Conservation (phyloP, 2,329 filamentous ascomycete genomes). For the Fusarium protoensiforme region DNA sequence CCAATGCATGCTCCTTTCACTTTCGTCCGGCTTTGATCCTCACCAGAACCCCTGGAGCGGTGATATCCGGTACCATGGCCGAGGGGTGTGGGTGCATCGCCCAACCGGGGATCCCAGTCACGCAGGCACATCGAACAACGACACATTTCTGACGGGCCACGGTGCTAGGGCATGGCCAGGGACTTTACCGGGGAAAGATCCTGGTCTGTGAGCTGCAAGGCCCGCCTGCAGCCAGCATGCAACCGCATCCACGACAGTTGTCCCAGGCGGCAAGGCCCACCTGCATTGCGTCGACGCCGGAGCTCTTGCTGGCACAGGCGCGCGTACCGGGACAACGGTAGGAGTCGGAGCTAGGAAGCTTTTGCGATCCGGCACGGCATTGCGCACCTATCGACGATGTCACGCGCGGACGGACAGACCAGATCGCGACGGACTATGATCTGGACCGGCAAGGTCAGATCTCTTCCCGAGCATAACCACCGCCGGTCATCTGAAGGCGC, state of each 20-base stretch:
- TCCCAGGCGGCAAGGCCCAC: constrained; percentile 35
- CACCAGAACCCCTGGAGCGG: constrained; percentile 32
- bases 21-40: constrained; percentile 3
- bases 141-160: constrained; percentile 35
- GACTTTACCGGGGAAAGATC: constrained; percentile 37
- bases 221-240: constrained; percentile 40
- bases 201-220: constrained; percentile 39
- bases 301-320: constrained; percentile 39
- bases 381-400: constrained; percentile 37
- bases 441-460: constrained; percentile 14
- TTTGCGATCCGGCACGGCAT: constrained; percentile 37
- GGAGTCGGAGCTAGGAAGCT: constrained; percentile 31
- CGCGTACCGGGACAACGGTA: constrained; percentile 41
- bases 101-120: constrained; percentile 3
- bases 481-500: constrained; percentile 1
- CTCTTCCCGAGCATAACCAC: constrained; percentile 2
- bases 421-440: constrained; percentile 32
- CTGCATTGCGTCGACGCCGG: constrained; percentile 34
- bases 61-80: constrained; percentile 39
- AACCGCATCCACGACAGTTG: constrained; percentile 37
- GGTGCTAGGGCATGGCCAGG: constrained; percentile 37
- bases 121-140: constrained; percentile 19
- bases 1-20: constrained; percentile 11
- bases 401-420: constrained; percentile 30
- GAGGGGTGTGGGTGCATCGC: constrained; percentile 35